phyloP scores from a whole-genome alignment of 176 grass and related monocot species.

The Carex scoparia region DNA sequence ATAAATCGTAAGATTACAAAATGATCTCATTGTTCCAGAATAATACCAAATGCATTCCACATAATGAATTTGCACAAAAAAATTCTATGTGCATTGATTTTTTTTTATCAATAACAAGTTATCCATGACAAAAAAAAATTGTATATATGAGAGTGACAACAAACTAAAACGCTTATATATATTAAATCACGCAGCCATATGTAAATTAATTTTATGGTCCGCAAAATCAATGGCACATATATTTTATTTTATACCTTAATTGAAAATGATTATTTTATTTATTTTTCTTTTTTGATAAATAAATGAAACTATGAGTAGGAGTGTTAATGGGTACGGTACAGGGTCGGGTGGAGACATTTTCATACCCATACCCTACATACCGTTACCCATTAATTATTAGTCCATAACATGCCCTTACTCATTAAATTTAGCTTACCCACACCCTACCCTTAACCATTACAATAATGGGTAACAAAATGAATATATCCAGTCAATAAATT shows the following conservation, averaged over 20 bases:
- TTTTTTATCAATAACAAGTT: not conserved
- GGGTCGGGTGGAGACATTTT: too few relatives aligned
- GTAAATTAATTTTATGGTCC: not conserved
- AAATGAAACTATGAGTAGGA: too few relatives aligned
- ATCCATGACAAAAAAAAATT: not conserved
- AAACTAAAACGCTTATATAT: not conserved
- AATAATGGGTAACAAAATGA: too few relatives aligned
- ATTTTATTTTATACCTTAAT: not conserved
- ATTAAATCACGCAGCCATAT: not conserved
- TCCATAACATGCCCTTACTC: too few relatives aligned
- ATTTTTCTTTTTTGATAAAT: not conserved
- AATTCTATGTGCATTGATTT: not conserved
- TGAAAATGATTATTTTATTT: not conserved
- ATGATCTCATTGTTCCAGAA: too few relatives aligned
- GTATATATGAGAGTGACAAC: not conserved
- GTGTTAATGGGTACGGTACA: too few relatives aligned
- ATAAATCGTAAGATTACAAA: too few relatives aligned
- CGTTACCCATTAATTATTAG: too few relatives aligned
- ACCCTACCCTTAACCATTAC: too few relatives aligned
- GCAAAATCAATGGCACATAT: not conserved
- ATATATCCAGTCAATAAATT: too few relatives aligned
- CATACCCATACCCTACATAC: too few relatives aligned
- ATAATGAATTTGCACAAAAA: not conserved
- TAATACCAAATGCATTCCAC: not conserved
- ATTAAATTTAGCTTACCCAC: too few relatives aligned